Conservation (phyloP, 306 rosid genomes). For the Psophocarpus tetragonolobus region DNA sequence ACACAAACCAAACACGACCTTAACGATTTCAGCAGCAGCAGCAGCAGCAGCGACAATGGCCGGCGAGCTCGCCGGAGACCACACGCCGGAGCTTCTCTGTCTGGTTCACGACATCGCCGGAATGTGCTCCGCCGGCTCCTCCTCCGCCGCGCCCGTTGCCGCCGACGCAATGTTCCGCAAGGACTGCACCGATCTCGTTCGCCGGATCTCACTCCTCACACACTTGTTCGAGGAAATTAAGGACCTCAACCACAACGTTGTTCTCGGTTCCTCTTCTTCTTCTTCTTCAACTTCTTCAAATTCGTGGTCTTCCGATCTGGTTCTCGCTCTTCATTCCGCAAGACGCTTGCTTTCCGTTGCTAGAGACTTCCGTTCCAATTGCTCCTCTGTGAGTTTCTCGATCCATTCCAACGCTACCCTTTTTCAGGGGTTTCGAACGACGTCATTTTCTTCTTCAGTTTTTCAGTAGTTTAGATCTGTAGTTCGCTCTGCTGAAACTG, state of each 20-base stretch:
- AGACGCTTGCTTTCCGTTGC: conserved; percentile 65
- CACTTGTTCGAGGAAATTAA: conserved; percentile 81
- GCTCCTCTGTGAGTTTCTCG: conserved; percentile 57
- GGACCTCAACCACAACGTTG: conserved; percentile 46
- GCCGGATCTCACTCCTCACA: conserved; percentile 87
- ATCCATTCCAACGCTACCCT: background rate
- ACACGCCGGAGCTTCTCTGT: conserved; percentile 48
- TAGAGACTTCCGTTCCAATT: conserved; percentile 49
- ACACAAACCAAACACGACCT: background rate
- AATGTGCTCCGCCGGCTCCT: conserved; percentile 43
- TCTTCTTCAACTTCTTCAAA: conserved; percentile 32
- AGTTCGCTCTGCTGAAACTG: background rate
- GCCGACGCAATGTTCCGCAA: conserved; percentile 56
- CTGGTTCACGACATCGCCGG: conserved; percentile 60
- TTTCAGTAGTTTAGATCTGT: conserved; percentile 37
- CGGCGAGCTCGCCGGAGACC: conserved; percentile 58
- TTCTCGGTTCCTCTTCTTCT: conserved; percentile 37
- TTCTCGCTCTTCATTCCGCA: conserved; percentile 67
- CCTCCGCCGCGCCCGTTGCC: conserved; percentile 18
- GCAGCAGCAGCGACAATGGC: conserved; percentile 48
- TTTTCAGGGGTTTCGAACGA: background rate
- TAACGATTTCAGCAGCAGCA: no score
- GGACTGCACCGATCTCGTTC: conserved; percentile 92
- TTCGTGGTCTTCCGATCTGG: conserved; percentile 68
- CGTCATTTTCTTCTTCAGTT: background rate